Evolutionary conservation across 2,329 filamentous ascomycete genomes (phyloP), one percentile per base, ranked within the genome.

Genomic region (Diplodia corticola): DNA sequence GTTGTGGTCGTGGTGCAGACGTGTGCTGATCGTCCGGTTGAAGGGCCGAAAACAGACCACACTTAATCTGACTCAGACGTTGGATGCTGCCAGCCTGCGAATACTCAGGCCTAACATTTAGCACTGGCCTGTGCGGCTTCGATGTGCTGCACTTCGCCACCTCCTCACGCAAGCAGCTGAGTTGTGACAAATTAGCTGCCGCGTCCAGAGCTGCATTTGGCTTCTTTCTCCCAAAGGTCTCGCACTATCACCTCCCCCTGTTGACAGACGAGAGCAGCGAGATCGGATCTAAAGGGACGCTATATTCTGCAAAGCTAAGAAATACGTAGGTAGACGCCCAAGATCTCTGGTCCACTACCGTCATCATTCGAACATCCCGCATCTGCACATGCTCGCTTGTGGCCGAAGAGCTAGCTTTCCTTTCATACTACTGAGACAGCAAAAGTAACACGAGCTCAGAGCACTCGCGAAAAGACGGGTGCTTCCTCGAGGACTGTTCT

Each of bases 21-120:
- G 57, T 49, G 26, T 61, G 57, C 44, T 61, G 57, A 50, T 30
- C 57, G 28, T 61, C 26, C 4, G 15, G 22, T 22, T 46, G 40
- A 33, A 61, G 57, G 57, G 28, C 57, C 57, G 28, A 49, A 49
- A 61, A 35, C 44, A 33, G 44, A 61, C 57, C 44, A 46, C 57
- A 17, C 20, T 33, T 13, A 20, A 48, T 33, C 57, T 49, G 57
- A 61, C 26, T 61, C 57, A 49, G 57, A 61, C 33, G 46, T 46
- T 33, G 37, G 24, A 60, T 60, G 55, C 55, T 60, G 55, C 55
- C 17, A 26, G 24, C 20, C n/a, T 17, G 55, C 40, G 26, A 35
- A 33, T 61, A 44, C 26, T 61, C 26, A 24, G 24, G 33, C 35
- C 26, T 2, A 9, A n/a, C 26, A 24, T 49, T 9, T 13, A 26